Conservation (phyloP, 1,284 basidiomycete genomes). For the Sparassis latifolia region DNA sequence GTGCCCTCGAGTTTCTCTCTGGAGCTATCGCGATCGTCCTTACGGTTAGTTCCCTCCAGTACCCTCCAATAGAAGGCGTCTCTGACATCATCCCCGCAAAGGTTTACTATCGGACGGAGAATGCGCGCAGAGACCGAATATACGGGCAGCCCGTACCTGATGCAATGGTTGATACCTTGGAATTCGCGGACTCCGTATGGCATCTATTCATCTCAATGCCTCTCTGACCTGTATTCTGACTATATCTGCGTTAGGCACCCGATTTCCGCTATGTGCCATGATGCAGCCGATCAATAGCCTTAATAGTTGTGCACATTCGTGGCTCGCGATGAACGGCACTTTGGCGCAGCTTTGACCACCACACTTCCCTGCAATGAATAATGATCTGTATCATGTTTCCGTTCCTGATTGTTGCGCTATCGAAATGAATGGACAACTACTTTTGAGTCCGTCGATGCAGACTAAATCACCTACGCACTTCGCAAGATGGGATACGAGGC, state of each 20-base stretch:
- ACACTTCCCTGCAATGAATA: too few species aligned
- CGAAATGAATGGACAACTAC: too few species aligned
- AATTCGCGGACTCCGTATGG: slow-evolving; percentile 58
- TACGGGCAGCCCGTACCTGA: slow-evolving; percentile 47
- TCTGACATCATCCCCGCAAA: slow-evolving; percentile 16
- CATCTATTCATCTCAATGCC: neutral
- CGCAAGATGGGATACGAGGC: too few species aligned
- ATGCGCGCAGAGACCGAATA: slow-evolving; percentile 44
- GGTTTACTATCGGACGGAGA: slow-evolving; percentile 60
- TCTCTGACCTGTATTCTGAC: neutral
- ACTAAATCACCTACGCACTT: too few species aligned
- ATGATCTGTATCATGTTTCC: too few species aligned
- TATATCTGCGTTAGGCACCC: slow-evolving; percentile 11
- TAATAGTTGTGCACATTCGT: too few species aligned
- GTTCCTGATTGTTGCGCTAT: too few species aligned
- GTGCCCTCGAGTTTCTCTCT: slow-evolving; percentile 53
- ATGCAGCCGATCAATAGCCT: neutral
- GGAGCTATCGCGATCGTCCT: slow-evolving; percentile 46
- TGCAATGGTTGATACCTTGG: slow-evolving; percentile 54
- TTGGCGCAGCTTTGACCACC: too few species aligned
- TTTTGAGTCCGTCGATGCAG: too few species aligned
- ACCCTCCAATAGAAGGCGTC: neutral
- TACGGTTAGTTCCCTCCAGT: slow-evolving; percentile 32
- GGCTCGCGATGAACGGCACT: too few species aligned
- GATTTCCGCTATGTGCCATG: slow-evolving; percentile 20